Conservation (phyloP, 768 basidiomycete genomes). For the Porpolomopsis calyptriformis region DNA sequence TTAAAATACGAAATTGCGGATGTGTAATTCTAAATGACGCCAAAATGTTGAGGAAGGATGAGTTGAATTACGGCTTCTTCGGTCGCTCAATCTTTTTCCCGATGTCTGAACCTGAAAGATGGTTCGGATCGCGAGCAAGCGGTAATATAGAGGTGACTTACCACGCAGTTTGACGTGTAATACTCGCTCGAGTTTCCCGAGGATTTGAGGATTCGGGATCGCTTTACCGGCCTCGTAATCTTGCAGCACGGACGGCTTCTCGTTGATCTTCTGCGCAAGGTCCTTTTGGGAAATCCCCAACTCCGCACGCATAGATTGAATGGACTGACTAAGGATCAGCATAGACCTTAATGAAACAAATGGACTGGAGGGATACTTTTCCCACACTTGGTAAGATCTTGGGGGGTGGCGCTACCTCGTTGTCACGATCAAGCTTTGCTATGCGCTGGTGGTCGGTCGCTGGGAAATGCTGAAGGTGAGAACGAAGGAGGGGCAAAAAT, state of each 20-base stretch:
- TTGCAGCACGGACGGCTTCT: constrained; percentile 79
- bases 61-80: constrained; percentile 47
- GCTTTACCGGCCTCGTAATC: constrained; percentile 87
- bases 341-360: constrained; percentile 5
- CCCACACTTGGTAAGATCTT: constrained; percentile 68
- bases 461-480: constrained; percentile 18
- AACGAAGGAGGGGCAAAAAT: background rate
- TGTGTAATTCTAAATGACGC: background rate
- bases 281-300: constrained; percentile 84
- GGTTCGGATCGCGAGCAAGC: constrained; percentile 1
- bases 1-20: background rate
- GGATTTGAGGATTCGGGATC: constrained; percentile 76
- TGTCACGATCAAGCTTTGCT: constrained; percentile 89
- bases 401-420: constrained; percentile 87
- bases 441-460: constrained; percentile 91
- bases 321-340: constrained; percentile 43
- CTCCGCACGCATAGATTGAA: constrained; percentile 70
- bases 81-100: constrained; percentile 76
- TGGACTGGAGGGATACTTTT: constrained; percentile 44
- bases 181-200: constrained; percentile 78
- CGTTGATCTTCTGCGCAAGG: constrained; percentile 85
- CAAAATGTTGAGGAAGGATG: background rate
- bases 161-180: constrained; percentile 87
- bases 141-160: constrained; percentile 22
- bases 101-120: constrained; percentile 55